These are phyloP conservation scores for Cryptosporidium viatorum DNA, from an alignment of 169 alveolate species.

Conservation along the genomic window DNA sequence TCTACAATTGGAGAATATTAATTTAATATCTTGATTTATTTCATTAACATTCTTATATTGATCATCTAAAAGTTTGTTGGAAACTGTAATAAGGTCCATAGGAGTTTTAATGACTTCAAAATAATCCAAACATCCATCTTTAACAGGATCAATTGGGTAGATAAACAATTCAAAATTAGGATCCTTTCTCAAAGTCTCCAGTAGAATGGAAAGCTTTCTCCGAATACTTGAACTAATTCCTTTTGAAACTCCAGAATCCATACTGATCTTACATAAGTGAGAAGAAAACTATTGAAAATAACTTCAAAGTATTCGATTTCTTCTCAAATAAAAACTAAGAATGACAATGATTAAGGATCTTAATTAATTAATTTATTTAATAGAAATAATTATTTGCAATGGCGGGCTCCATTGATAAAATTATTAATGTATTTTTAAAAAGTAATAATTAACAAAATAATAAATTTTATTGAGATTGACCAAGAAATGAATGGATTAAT, in stretches of 20 bases:
- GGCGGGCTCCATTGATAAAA: too few species aligned
- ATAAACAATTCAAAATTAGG: conserved; percentile 38
- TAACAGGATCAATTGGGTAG: conserved; percentile 57
- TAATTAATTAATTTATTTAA: too few species aligned
- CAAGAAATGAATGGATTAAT: too few species aligned
- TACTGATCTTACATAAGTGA: background rate
- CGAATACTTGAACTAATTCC: conserved; percentile 37
- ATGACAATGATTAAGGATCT: too few species aligned
- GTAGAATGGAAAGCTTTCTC: conserved; percentile 39
- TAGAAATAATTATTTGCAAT: too few species aligned
- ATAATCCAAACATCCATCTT: conserved; percentile 56
- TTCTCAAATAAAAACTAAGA: background rate
- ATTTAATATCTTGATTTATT: conserved; percentile 17
- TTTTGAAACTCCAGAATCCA: conserved; percentile 12
- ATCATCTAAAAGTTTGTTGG: conserved; percentile 18
- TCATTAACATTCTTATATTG: conserved; percentile 8
- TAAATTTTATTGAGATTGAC: too few species aligned
- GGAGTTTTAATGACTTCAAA: conserved; percentile 55
- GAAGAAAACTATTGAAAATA: background rate
- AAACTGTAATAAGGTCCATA: conserved; percentile 44
- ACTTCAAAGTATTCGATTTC: background rate
- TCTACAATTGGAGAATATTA: conserved; percentile 56
- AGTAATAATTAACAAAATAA: too few species aligned
- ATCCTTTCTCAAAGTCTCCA: conserved; percentile 45
- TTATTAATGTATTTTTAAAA: too few species aligned